Evolutionary conservation across 192 early-diverging fungal genomes (phyloP), one percentile per base, ranked within the genome.

Genomic region (Coemansia sp.): DNA sequence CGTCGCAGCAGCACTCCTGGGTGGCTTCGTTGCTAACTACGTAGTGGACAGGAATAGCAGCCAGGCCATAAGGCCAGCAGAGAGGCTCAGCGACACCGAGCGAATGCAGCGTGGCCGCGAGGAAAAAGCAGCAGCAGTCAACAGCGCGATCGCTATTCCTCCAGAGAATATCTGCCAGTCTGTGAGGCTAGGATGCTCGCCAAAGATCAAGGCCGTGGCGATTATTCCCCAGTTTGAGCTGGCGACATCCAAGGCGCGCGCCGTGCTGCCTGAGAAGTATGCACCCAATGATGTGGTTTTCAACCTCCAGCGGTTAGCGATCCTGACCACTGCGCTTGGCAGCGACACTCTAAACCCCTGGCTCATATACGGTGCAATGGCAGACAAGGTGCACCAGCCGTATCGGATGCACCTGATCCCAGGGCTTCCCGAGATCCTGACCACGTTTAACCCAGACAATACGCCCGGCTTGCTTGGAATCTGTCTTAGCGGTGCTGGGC

Each of bases 401-500:
- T 97, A 99, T 81, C 85, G 98, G 42, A 92, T 90, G 70, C 89
- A 93, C 73, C 84, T 99, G 75, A 91, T 99, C 44, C 98, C 98
- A 9, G 98, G 98, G 23, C 85, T 99, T 56, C 83, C 93, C 32
- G 87, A 96, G 70, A 92, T 98, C 76, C 80, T 99, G 26, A 65
- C 84, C 12, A 82, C 89, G 16, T 88, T 91, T 32, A 90, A 87
- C 32, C 92, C 91, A 15, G 86, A 87, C 63, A 88, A 86, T 32
- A 76, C 88, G 26, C 92, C 92, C 0, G 96, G 96, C 6, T 77
- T 99, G 16, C 85, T 98, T 5, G 98, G 98, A 9, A 89, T 94
- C 39, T 98, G 96, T 66, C 81, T 98, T 53, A 93, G 91, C 67
- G 98, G 98, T 53, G 98, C 98, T 5, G 98, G 98, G 1, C 98